Percentiles rank a stretch among this genome's conserved stretches.
phyloP scores from a whole-genome alignment of 2,329 filamentous ascomycete genomes.

The Sporothrix pseudoabietina region DNA sequence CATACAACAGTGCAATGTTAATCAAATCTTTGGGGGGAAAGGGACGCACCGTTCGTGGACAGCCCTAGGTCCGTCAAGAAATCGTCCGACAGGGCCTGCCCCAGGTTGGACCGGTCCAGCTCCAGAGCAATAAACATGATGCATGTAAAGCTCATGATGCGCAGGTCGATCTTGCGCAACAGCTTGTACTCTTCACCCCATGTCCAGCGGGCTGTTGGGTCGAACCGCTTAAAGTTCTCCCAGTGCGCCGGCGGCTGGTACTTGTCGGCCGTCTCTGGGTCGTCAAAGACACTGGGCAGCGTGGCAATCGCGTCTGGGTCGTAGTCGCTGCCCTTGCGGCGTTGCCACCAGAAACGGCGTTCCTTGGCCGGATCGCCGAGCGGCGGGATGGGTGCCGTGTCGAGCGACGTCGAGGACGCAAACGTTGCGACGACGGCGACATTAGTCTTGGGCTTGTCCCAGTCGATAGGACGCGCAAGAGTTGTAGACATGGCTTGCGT shows the following conservation, averaged over 20 bases:
- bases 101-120: conserved; percentile 52
- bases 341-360: conserved; percentile 41
- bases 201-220: conserved; percentile 49
- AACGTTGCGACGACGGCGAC: not conserved
- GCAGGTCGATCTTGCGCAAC: conserved; percentile 50
- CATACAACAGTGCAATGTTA: not conserved
- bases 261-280: conserved; percentile 42
- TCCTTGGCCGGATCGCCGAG: conserved; percentile 20
- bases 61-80: conserved; percentile 49
- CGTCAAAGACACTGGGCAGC: conserved; percentile 45
- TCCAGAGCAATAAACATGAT: conserved; percentile 56
- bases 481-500: not conserved
- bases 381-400: not conserved
- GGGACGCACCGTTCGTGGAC: conserved; percentile 47
- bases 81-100: conserved; percentile 52
- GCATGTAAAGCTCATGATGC: conserved; percentile 51
- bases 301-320: conserved; percentile 44
- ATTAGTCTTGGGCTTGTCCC: conserved; percentile 8
- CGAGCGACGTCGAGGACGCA: not conserved
- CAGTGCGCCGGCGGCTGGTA: conserved; percentile 39
- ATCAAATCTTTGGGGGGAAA: not conserved
- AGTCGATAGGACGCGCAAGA: not conserved
- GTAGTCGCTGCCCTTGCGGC: conserved; percentile 34
- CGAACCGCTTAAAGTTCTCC: conserved; percentile 49
- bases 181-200: conserved; percentile 46